phyloP scores from a whole-genome alignment of 306 rosid species.

The Malus sieversii region DNA sequence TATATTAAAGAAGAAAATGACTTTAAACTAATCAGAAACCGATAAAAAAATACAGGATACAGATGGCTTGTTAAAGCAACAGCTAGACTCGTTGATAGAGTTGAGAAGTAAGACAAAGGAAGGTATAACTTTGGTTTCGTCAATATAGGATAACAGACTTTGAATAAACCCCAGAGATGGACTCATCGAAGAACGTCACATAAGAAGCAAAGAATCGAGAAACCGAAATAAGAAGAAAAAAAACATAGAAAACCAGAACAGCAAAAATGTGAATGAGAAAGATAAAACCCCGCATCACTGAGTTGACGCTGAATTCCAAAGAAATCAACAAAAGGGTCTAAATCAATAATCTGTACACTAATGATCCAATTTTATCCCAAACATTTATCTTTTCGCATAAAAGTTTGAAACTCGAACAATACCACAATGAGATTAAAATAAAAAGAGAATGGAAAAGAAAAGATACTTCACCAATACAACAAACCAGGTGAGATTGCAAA shows the following conservation, averaged over 20 bases:
- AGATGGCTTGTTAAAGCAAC: constrained; percentile 18
- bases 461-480: not conserved
- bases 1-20: constrained; percentile 14
- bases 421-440: not conserved
- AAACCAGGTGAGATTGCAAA: not conserved
- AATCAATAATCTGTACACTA: not conserved
- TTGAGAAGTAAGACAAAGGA: constrained; percentile 26
- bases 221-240: not conserved
- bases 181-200: constrained; percentile 21
- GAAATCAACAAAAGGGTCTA: constrained; percentile 1
- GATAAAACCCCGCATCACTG: not conserved
- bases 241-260: not conserved
- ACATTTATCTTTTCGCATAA: not conserved
- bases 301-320: constrained; percentile 8
- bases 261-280: not conserved
- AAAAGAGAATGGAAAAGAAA: not conserved
- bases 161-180: constrained; percentile 4
- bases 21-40: constrained; percentile 21
- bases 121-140: constrained; percentile 26
- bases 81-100: constrained; percentile 14
- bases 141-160: constrained; percentile 23
- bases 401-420: not conserved
- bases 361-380: not conserved
- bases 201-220: constrained; percentile 18
- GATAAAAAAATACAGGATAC: constrained; percentile 1